These are phyloP conservation scores for Anacardium occidentale DNA, from an alignment of 345 rosid genomes.

Conservation along the genomic window DNA sequence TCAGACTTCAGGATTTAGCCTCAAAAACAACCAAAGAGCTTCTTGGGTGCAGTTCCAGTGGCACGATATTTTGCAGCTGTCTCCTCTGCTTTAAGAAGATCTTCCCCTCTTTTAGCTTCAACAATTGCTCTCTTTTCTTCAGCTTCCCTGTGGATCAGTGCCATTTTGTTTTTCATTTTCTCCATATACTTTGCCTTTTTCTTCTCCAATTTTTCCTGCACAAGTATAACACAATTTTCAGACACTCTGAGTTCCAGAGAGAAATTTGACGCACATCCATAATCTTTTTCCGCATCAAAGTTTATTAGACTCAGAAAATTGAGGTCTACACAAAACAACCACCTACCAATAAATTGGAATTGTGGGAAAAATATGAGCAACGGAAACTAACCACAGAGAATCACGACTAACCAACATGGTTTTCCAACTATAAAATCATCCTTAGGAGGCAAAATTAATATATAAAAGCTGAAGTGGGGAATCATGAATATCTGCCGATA, in stretches of 20 bases:
- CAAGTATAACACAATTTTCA: not conserved
- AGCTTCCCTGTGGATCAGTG: conserved; percentile 69
- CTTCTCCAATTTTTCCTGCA: conserved; percentile 75
- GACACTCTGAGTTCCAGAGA: not conserved
- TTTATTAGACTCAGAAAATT: not conserved
- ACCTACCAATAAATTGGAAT: not conserved
- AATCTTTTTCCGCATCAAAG: not conserved
- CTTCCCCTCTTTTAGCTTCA: conserved; percentile 81
- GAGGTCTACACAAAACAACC: too few relatives aligned
- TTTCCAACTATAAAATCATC: too few relatives aligned
- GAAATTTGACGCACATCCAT: not conserved
- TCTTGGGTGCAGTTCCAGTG: conserved; percentile 71
- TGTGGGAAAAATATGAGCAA: not conserved
- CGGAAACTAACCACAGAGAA: not conserved
- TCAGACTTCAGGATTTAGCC: conserved; percentile 8
- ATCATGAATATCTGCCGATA: too few relatives aligned
- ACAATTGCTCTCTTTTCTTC: conserved; percentile 80
- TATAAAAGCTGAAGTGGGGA: too few relatives aligned
- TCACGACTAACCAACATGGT: not conserved
- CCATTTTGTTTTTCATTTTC: conserved; percentile 82
- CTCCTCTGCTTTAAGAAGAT: conserved; percentile 84
- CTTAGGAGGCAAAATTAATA: too few relatives aligned
- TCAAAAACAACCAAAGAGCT: conserved; percentile 53
- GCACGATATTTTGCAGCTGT: conserved; percentile 76
- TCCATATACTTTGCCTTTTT: conserved; percentile 70